Conservation (phyloP, 352 stramenopile genomes). For the Phytopythium ostracodes region DNA sequence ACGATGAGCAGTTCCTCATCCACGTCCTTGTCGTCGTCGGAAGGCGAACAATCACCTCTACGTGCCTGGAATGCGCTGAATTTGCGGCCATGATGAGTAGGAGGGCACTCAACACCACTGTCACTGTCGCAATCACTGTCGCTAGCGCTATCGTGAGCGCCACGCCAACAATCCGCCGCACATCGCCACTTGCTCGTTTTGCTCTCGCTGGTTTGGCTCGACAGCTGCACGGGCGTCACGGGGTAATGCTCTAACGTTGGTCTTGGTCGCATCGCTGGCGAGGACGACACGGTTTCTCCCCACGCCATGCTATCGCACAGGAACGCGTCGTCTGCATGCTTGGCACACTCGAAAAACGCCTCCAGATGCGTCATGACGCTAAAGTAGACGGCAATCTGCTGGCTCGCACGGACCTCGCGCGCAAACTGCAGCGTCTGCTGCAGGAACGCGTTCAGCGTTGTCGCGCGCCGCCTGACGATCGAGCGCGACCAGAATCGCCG, state of each 20-base stretch:
- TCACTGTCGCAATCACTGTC: not conserved
- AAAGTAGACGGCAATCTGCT: slow-evolving; percentile 70
- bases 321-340: slow-evolving; percentile 18
- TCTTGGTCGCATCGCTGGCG: not conserved
- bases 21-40: slow-evolving; percentile 5
- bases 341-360: slow-evolving; percentile 48
- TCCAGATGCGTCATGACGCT: slow-evolving; percentile 69
- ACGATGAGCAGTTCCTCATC: slow-evolving; percentile 14
- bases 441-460: slow-evolving; percentile 60
- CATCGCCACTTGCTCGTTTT: slow-evolving; percentile 11
- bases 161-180: slow-evolving; percentile 5
- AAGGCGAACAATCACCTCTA: not conserved
- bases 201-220: slow-evolving; percentile 21
- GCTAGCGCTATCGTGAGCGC: not conserved
- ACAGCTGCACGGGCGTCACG: slow-evolving; percentile 10
- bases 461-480: slow-evolving; percentile 62
- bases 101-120: slow-evolving; percentile 7
- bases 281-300: not conserved
- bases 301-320: not conserved
- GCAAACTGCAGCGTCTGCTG: slow-evolving; percentile 47
- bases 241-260: slow-evolving; percentile 2
- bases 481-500: slow-evolving; percentile 65
- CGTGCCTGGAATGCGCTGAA: not conserved
- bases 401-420: slow-evolving; percentile 48
- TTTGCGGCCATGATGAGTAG: slow-evolving; percentile 17